Base-by-base conservation (phyloP, 139 green algal species). In the Trebouxia sp. region DNA sequence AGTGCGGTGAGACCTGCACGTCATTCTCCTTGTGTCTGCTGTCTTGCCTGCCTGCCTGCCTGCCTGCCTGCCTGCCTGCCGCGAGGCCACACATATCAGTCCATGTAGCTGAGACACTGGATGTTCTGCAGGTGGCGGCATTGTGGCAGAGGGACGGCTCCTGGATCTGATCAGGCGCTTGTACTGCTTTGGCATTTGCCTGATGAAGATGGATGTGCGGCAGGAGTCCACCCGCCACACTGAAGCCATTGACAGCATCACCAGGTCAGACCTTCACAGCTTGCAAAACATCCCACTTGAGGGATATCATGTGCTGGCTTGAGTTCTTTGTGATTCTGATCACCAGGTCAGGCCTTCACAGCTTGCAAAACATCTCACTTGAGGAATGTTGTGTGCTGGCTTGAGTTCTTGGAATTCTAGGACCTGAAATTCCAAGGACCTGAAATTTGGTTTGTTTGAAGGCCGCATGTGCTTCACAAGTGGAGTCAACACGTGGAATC, bases 191-290 rank as follows among this genome's bases (percentile, higher is more conserved):
- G 96, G 96, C 41, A 83, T 98, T 81, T 83, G 48, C 62, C 90
- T 99, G 32, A 92, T 98, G 82, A 98, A 97, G 91, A 89, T 99
- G 80, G 96, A 99, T 85, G 88, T 99, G 67, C 88, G 96, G 12
- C 96, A 99, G 90, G 94, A 98, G 86, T 85, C 53, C 81, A 89
- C 86, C 11, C 91, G 92, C 28, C 96, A 98, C 90, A 86, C 89
- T 35, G 93, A 98, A 47, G 89, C 89, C 28, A 77, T 99, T 32
- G 90, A 97, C 80, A 90, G 91, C 47, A 92, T 99, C 82, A 98
- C 95, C 8, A 43, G 85, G 82, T 87, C 11, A 53, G 66, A 14
- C 22, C 50, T 58, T 5, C n/a, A n/a, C n/a, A n/a, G n/a, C n/a
- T n/a, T n/a, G n/a, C 58, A 72, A 26, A 72, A 53, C 30, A 43